These are phyloP conservation scores for Scorias spongiosa DNA, from an alignment of 2,329 filamentous ascomycete genomes.

Conservation along the genomic window DNA sequence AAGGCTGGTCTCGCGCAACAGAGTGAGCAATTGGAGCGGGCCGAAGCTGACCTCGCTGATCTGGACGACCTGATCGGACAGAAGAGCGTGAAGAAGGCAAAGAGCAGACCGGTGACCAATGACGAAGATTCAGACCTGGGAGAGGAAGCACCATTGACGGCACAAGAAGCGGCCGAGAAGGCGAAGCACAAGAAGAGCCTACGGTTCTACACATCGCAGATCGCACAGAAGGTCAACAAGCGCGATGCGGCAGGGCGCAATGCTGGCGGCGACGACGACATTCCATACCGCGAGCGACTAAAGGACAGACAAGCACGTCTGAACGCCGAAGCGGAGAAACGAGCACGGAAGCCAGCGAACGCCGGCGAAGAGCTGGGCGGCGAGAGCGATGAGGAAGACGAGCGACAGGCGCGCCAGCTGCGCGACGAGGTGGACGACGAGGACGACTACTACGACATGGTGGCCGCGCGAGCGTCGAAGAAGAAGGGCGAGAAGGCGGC, in stretches of 20 bases:
- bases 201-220: conserved; percentile 95
- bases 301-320: conserved; percentile 74
- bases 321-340: conserved; percentile 73
- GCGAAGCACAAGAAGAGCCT: conserved; percentile 78
- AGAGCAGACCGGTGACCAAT: conserved; percentile 25
- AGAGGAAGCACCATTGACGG: conserved; percentile 68
- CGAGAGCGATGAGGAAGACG: conserved; percentile 52
- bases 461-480: conserved; percentile 49
- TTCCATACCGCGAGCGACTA: conserved; percentile 78
- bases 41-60: conserved; percentile 59
- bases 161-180: conserved; percentile 71
- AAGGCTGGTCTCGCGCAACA: conserved; percentile 38
- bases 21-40: conserved; percentile 36
- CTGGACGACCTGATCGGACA: conserved; percentile 46
- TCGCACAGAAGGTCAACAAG: conserved; percentile 85
- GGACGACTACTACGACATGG: conserved; percentile 79
- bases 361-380: conserved; percentile 54
- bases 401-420: conserved; percentile 37
- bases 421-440: conserved; percentile 35
- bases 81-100: conserved; percentile 30
- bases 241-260: conserved; percentile 58
- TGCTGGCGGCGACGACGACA: conserved; percentile 64
- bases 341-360: conserved; percentile 48
- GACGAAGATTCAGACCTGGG: conserved; percentile 78
- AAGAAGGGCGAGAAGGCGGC: conserved; percentile 65